Conservation (phyloP, 2,329 filamentous ascomycete species). For the Sphaceloma murrayae region DNA sequence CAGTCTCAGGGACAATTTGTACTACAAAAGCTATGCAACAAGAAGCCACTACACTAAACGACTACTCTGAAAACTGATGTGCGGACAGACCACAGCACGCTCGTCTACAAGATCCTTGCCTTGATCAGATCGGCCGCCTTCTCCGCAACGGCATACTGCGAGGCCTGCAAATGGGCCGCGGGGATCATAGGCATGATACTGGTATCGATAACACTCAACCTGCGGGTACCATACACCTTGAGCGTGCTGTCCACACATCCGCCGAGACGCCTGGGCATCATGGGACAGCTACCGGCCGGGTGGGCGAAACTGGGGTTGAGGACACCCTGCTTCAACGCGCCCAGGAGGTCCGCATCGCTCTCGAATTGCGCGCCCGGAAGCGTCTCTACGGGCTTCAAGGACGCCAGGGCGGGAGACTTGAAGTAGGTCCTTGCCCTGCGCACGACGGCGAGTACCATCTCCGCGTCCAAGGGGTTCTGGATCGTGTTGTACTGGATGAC, state of each 20-base stretch:
- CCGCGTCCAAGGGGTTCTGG: constrained; percentile 30
- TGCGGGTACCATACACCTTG: constrained; percentile 25
- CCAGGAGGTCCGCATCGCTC: constrained; percentile 21
- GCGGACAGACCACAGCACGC: too few species aligned
- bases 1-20: too few species aligned
- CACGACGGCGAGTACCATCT: constrained; percentile 29
- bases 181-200: constrained; percentile 23
- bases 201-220: constrained; percentile 25
- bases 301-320: constrained; percentile 27
- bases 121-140: constrained; percentile 18
- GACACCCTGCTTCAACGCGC: constrained; percentile 18
- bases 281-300: constrained; percentile 28
- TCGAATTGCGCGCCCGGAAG: constrained; percentile 22
- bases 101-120: constrained; percentile 10
- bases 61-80: too few species aligned
- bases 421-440: constrained; percentile 31
- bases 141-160: constrained; percentile 20
- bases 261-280: constrained; percentile 26
- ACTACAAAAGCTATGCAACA: too few species aligned
- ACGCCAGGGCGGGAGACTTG: constrained; percentile 26
- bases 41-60: too few species aligned
- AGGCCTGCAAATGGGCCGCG: constrained; percentile 17
- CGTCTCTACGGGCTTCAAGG: constrained; percentile 28
- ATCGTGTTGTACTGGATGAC: constrained; percentile 30
- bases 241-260: constrained; percentile 26